Percentiles rank a stretch among this genome's conserved stretches.
Evolutionary conservation across 2,329 filamentous ascomycete genomes (phyloP).

Genomic region (Hypoxylon sp.): DNA sequence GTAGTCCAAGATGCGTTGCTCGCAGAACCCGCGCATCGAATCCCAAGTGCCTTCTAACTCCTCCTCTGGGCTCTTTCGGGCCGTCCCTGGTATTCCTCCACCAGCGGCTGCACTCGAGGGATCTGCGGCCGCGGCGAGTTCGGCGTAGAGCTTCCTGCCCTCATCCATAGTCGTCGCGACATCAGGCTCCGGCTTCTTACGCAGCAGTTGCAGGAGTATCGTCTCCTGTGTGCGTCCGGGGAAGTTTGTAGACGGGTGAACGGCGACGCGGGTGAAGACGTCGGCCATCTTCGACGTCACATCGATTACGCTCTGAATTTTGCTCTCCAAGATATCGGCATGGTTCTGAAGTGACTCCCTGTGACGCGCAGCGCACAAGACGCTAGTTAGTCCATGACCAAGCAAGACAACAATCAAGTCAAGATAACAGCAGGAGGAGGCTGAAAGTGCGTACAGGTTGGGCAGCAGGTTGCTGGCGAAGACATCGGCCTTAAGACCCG

Average conservation of each 20-base stretch:
- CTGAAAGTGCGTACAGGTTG: conserved; percentile 66
- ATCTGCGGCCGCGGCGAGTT: neutral
- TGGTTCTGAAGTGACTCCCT: conserved; percentile 82
- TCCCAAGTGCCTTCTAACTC: conserved; percentile 59
- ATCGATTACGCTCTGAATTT: conserved; percentile 76
- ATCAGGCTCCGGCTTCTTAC: conserved; percentile 86
- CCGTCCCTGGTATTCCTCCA: conserved; percentile 38
- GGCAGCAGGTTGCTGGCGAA: conserved; percentile 76
- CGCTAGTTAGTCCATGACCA: neutral
- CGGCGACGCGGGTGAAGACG: conserved; percentile 77
- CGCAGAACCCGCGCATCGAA: conserved; percentile 53
- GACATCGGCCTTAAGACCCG: conserved; percentile 73
- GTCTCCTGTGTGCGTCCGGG: conserved; percentile 77
- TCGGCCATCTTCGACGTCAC: conserved; percentile 75
- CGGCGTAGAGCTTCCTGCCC: conserved; percentile 64
- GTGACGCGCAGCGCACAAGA: conserved; percentile 6
- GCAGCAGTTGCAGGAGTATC: conserved; percentile 77
- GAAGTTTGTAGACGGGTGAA: conserved; percentile 83
- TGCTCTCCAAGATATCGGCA: conserved; percentile 78
- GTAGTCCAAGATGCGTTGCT: conserved; percentile 56
- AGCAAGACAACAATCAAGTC: neutral
- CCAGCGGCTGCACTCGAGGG: neutral
- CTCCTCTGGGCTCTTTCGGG: conserved; percentile 51
- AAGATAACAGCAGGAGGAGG: neutral
- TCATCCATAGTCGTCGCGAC: conserved; percentile 81